phyloP scores from a whole-genome alignment of 352 stramenopile species.

The Phytophthora foliorum region DNA sequence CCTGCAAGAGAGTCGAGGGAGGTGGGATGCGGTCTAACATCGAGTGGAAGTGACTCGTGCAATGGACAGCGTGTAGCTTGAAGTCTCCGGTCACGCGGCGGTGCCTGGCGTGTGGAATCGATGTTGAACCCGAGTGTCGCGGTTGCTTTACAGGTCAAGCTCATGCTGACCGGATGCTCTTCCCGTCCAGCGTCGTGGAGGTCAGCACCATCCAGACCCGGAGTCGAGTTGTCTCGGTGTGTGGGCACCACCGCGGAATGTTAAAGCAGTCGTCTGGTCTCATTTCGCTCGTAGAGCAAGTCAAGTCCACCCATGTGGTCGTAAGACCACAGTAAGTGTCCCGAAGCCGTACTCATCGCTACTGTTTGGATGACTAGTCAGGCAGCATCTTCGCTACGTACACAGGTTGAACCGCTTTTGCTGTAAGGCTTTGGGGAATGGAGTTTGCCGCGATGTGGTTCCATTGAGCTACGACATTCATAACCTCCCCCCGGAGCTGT shows the following conservation, averaged over 20 bases:
- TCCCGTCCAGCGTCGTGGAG: neutral
- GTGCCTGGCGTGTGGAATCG: constrained; percentile 7
- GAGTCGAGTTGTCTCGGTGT: constrained; percentile 11
- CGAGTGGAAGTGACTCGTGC: constrained; percentile 19
- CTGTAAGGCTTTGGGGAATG: too few species aligned
- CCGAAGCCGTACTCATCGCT: too few species aligned
- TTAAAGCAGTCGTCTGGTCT: neutral
- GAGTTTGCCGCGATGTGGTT: too few species aligned
- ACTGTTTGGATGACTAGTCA: too few species aligned
- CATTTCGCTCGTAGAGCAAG: neutral
- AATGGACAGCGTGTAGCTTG: constrained; percentile 4
- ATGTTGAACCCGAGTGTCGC: constrained; percentile 11
- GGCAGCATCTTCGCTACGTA: too few species aligned
- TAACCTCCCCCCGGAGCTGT: too few species aligned
- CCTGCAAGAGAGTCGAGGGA: constrained; percentile 29
- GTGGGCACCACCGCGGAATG: neutral
- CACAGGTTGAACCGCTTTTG: too few species aligned
- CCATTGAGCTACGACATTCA: too few species aligned
- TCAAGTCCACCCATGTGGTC: neutral
- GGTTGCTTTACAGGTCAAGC: constrained; percentile 5
- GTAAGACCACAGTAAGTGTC: too few species aligned
- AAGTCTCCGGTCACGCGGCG: neutral
- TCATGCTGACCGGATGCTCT: neutral
- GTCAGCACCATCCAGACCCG: constrained; percentile 13
- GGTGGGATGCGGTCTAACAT: constrained; percentile 18